Conservation (phyloP, 805 yeast species). For the Wickerhamomyces kurtzmanii region DNA sequence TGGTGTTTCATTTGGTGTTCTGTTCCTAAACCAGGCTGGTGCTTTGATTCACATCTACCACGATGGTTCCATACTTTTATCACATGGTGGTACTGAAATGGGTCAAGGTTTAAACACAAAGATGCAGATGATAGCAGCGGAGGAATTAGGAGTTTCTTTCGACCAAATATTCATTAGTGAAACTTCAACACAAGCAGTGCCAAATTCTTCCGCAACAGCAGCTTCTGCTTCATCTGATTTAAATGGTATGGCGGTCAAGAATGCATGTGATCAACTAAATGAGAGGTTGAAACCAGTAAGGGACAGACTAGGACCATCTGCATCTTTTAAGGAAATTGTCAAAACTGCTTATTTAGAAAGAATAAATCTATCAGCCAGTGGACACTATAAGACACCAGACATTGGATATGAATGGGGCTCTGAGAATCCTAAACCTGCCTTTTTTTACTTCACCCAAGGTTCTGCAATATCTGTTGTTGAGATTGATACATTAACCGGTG, state of each 20-base stretch:
- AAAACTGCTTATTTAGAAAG: constrained; percentile 33
- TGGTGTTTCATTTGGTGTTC: no score
- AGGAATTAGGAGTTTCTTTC: constrained; percentile 28
- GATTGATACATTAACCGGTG: no score
- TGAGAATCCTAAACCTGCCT: no score
- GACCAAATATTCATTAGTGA: constrained; percentile 32
- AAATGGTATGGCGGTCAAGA: constrained; percentile 38
- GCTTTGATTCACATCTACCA: no score
- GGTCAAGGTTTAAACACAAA: no score
- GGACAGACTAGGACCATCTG: constrained; percentile 22
- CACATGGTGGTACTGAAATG: no score
- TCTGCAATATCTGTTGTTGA: no score
- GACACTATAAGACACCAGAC: no score
- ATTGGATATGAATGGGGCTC: no score
- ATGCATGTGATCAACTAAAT: constrained; percentile 35
- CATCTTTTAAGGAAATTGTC: constrained; percentile 30
- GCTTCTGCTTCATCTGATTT: constrained; percentile 39
- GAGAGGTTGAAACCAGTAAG: constrained; percentile 28
- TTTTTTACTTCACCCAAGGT: no score
- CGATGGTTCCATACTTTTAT: no score
- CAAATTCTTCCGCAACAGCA: constrained; percentile 38
- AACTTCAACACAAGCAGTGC: constrained; percentile 35
- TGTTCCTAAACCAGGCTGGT: no score
- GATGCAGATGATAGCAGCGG: constrained; percentile 38
- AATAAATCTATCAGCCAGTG: constrained; percentile 34